Evolutionary conservation across 257 asterid genomes (phyloP), one percentile per base, ranked within the genome.

Genomic region (Nicotiana tomentosiformis): DNA sequence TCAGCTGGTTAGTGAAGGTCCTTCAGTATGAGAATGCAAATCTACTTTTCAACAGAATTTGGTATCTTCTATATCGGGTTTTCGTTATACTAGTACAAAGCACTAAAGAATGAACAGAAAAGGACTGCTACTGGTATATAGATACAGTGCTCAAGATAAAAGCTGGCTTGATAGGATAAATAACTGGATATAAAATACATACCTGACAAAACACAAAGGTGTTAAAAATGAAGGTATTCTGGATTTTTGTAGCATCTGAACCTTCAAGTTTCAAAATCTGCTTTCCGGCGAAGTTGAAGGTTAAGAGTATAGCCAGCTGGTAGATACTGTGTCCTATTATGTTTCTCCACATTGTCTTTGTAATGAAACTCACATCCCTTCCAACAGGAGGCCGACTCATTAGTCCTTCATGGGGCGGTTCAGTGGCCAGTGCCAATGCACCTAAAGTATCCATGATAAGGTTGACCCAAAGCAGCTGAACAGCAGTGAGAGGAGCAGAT

Each of bases 201-300:
- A 96, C 98, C 99, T 96, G 99, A 83, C 99, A 96, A 84, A 96
- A 94, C 81, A 94, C 99, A 20, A 96, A 94, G 87, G 98, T 94
- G 84, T 96, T 96, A 92, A 94, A 96, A 87, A 96, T 93, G 89
- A 96, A 96, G 14, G 99, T 96, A 84, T 93, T 94, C 86, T 87
- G 83, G n/a, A 92, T 86, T 66, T 26, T 85, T 20, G 91, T 88
- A 78, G 98, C 87, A 85, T 93, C 88, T 83, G 98, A 88, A 60
- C 96, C 97, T 20, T 79, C 74, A 49, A 96, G 93, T 57, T 90
- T 86, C 86, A 96, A 85, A 57, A 94, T 84, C 67, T 89, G 91
- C 84, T 89, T 85, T 85, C 99, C 99, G 2, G 55, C 67, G 65
- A 93, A 94, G 84, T 90, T 91, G 92, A 96, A 90, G 84, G 89